Evolutionary conservation across 2,329 filamentous ascomycete genomes (phyloP).

Genomic region (Xylariaceae sp.): DNA sequence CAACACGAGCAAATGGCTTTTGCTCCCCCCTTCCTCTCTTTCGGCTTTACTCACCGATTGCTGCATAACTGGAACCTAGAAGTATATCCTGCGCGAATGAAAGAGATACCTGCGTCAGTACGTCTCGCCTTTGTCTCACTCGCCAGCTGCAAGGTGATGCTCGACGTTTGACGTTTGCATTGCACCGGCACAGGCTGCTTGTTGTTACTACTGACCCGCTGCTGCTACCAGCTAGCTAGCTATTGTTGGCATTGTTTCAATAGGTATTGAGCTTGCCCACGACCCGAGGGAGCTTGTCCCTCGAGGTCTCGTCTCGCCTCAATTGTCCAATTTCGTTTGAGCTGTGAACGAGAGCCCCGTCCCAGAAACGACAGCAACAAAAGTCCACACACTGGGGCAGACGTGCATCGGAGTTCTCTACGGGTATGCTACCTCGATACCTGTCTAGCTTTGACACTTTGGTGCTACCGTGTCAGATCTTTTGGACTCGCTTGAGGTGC

Average conservation of each 20-base stretch:
- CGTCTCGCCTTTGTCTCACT: neutral
- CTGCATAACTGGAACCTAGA: neutral
- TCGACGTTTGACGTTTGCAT: conserved; percentile 12
- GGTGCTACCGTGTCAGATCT: too few species aligned
- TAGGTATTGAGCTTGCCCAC: too few species aligned
- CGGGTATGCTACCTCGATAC: too few species aligned
- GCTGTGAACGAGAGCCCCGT: neutral
- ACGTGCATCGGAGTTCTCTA: too few species aligned
- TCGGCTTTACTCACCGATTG: neutral
- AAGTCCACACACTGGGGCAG: too few species aligned
- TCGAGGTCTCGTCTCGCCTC: conserved; percentile 9
- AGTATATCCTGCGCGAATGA: neutral
- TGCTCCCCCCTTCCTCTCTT: neutral
- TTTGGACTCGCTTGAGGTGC: neutral
- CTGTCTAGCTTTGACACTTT: too few species aligned
- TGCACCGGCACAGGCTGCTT: neutral
- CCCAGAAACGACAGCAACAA: neutral
- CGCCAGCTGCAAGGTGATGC: conserved; percentile 2
- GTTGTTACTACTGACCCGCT: neutral
- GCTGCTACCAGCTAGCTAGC: neutral
- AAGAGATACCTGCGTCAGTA: neutral
- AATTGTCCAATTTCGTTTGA: conserved; percentile 6
- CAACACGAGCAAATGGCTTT: neutral
- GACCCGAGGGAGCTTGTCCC: neutral
- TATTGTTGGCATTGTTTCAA: neutral